Evolutionary conservation across 1,284 basidiomycete genomes (phyloP), one percentile per base, ranked within the genome.

Genomic region (Hemileia vastatrix): DNA sequence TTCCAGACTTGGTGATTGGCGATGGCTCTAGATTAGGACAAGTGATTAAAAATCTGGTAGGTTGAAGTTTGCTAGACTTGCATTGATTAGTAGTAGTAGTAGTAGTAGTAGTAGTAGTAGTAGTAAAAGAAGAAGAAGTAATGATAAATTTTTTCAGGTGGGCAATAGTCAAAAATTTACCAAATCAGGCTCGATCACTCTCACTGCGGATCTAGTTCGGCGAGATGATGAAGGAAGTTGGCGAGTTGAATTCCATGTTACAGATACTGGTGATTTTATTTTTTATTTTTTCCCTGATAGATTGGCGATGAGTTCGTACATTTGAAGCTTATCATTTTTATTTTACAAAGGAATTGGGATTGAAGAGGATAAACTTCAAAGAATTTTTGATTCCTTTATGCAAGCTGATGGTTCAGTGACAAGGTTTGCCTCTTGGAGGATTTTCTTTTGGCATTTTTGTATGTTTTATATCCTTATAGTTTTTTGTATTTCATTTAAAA

Each of bases 371-470:
- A 63, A 63, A 31, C 54, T 63, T 8, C 54, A 63, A 11, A 21
- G 54, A 9, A 63, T 63, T 27, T 63, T 63, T 18, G 61, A 63
- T 43, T 56, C 61, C 9, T 63, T 63, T 36, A 56, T 56, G 54
- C 61, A 63, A 45, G 61, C 61, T 19, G 61, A 63, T 51, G 61
- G 61, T 27, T 63, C 61, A 9, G 54, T 57, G 15, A 63, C 61
- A 11, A 54, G 60, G 60, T 62, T 5, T n/a, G n/a, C n/a, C n/a
- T n/a, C n/a, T n/a, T n/a, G n/a, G n/a, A n/a, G 36, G 44, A 32
- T 6, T 6, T 27, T n/a, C 31, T 6, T 36, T 54, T 19, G n/a
- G n/a, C 2, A 19, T 19, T 19, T 33, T 9, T 9, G 11, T 49
- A 15, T 9, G 47, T 23, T 23, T 49, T 15, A 15, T 59, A 19